Conservation (phyloP, 169 alveolate species). For the Eimeria praecox region DNA sequence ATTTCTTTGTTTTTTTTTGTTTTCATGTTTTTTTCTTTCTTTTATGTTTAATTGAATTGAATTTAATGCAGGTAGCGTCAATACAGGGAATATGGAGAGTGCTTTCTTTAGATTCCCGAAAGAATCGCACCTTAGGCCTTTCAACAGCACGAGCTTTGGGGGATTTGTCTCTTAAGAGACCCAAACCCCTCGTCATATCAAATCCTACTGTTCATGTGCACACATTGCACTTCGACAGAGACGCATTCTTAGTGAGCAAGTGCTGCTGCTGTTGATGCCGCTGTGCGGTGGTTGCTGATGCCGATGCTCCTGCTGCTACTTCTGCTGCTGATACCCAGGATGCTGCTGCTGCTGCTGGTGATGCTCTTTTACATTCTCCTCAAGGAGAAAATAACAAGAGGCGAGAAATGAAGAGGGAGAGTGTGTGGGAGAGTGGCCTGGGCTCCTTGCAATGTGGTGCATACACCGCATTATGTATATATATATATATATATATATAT, state of each 20-base stretch:
- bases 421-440: not conserved
- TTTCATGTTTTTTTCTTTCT: not conserved
- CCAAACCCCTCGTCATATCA: slow-evolving; percentile 26
- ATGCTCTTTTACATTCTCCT: not conserved
- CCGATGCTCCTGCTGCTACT: not conserved
- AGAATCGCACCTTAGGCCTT: slow-evolving; percentile 60
- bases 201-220: slow-evolving; percentile 56
- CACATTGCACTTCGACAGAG: slow-evolving; percentile 66
- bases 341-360: slow-evolving; percentile 46
- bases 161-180: slow-evolving; percentile 64
- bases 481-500: not conserved
- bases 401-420: not conserved
- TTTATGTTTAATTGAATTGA: too few relatives aligned
- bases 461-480: not conserved
- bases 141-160: slow-evolving; percentile 82
- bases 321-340: not conserved
- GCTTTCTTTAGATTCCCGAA: slow-evolving; percentile 1
- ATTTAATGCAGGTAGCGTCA: slow-evolving; percentile 31
- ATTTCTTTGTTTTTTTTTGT: not conserved
- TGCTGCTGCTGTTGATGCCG: not conserved
- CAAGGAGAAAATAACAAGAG: not conserved
- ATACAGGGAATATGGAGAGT: slow-evolving; percentile 80
- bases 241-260: slow-evolving; percentile 60
- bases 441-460: not conserved
- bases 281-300: not conserved